Conservation (phyloP, 2,329 filamentous ascomycete species). For the Plenodomus biglobosus region DNA sequence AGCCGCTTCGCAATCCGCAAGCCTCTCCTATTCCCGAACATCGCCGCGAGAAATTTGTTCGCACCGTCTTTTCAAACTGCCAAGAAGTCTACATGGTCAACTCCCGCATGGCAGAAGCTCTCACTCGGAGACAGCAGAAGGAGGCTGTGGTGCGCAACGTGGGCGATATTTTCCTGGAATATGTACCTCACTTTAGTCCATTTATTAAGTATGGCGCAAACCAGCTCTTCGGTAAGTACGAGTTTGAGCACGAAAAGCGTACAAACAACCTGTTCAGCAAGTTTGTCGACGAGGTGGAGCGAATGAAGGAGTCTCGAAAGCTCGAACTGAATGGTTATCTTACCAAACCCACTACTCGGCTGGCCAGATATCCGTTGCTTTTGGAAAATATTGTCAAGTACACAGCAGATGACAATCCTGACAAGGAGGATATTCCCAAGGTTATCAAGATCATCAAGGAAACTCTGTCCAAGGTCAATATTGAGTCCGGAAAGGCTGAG, state of each 20-base stretch:
- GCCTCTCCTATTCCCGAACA: conserved; percentile 86
- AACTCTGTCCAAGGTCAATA: conserved; percentile 83
- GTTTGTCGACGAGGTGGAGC: conserved; percentile 95
- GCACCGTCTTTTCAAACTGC: conserved; percentile 93
- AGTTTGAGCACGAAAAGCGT: conserved; percentile 94
- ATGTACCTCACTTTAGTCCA: conserved; percentile 87
- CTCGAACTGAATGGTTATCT: conserved; percentile 96
- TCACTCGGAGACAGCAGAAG: conserved; percentile 89
- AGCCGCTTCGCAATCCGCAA: conserved; percentile 70
- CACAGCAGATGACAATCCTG: conserved; percentile 83
- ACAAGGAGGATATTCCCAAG: conserved; percentile 89
- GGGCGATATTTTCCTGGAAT: conserved; percentile 92
- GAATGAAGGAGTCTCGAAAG: conserved; percentile 94
- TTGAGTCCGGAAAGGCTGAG: conserved; percentile 94
- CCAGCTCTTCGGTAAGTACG: conserved; percentile 94
- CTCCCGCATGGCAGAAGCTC: conserved; percentile 79
- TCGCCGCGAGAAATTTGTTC: conserved; percentile 85
- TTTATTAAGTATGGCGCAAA: conserved; percentile 97
- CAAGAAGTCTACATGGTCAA: conserved; percentile 94
- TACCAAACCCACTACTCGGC: conserved; percentile 92
- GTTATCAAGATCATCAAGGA: conserved; percentile 85
- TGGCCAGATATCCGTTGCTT: conserved; percentile 90
- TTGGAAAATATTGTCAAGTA: conserved; percentile 91
- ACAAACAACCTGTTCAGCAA: conserved; percentile 81
- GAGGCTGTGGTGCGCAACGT: conserved; percentile 84